A percentile compares a stretch with the other conserved stretches of the same genome.
These are phyloP conservation scores for Leccinum sublutescens DNA, from an alignment of 768 basidiomycete genomes.

Conservation along the genomic window DNA sequence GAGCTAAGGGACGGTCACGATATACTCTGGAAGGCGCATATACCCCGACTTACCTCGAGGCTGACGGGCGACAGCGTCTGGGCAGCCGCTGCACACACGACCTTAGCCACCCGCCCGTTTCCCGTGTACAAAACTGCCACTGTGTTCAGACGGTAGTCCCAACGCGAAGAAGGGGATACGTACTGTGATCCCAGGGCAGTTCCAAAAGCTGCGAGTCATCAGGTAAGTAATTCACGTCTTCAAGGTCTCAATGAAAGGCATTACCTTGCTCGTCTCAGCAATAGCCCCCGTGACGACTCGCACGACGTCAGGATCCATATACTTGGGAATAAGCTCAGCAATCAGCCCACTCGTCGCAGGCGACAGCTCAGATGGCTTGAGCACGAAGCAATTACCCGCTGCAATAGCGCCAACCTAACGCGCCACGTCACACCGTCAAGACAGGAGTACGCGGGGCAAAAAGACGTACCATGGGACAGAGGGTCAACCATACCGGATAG, in stretches of 20 bases:
- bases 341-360: conserved; percentile 56
- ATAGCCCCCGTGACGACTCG: conserved; percentile 68
- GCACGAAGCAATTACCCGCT: conserved; percentile 66
- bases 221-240: neutral
- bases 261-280: conserved; percentile 58
- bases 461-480: conserved; percentile 55
- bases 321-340: conserved; percentile 68
- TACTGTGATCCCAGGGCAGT: conserved; percentile 65
- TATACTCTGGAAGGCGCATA: neutral
- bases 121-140: conserved; percentile 53
- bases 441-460: neutral
- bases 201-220: conserved; percentile 55
- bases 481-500: conserved; percentile 61
- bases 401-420: conserved; percentile 67
- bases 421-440: neutral
- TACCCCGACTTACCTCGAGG: conserved; percentile 45
- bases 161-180: neutral
- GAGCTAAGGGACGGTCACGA: conserved; percentile 37
- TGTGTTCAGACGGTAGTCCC: neutral
- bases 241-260: neutral
- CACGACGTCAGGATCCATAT: conserved; percentile 67
- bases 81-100: conserved; percentile 73
- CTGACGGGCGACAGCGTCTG: conserved; percentile 71
- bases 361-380: conserved; percentile 77
- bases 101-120: conserved; percentile 55